Conservation (phyloP, 495 filamentous ascomycete species). For the Hapsidospora chrysogenum region DNA sequence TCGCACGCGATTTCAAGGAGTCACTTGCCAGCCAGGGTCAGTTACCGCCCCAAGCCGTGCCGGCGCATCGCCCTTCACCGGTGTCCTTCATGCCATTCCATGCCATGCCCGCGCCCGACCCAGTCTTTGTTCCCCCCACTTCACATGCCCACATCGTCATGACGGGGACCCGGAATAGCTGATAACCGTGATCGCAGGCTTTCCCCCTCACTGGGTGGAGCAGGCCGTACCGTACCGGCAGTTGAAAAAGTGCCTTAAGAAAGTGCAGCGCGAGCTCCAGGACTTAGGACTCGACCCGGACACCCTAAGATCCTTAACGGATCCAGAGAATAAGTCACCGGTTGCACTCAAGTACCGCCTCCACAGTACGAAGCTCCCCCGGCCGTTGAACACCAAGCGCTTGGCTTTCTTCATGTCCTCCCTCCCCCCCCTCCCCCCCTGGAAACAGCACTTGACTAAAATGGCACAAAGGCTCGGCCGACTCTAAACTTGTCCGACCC, state of each 20-base stretch:
- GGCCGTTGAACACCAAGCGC: constrained; percentile 6
- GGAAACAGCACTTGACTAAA: not conserved
- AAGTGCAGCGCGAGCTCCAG: constrained; percentile 30
- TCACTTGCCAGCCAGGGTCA: constrained; percentile 26
- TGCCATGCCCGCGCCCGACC: not conserved
- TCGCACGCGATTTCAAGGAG: constrained; percentile 35
- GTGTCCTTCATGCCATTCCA: not conserved
- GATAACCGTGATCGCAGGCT: constrained; percentile 6
- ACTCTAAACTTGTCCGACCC: constrained; percentile 25
- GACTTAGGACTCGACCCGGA: constrained; percentile 31
- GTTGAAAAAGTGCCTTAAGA: constrained; percentile 48
- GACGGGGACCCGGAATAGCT: no score
- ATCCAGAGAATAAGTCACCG: constrained; percentile 2
- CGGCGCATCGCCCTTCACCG: no score
- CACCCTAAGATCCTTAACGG: constrained; percentile 25
- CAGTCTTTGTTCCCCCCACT: no score
- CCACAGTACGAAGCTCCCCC: constrained; percentile 11
- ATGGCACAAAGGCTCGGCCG: not conserved
- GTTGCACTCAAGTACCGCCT: constrained; percentile 13
- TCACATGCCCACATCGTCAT: no score
- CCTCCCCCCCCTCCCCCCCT: no score
- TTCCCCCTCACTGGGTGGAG: constrained; percentile 38
- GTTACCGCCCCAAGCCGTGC: no score
- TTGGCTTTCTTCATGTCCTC: constrained; percentile 7
- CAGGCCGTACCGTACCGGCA: constrained; percentile 42